These are phyloP conservation scores for Ailanthus altissimus DNA, from an alignment of 345 rosid genomes.

Conservation along the genomic window DNA sequence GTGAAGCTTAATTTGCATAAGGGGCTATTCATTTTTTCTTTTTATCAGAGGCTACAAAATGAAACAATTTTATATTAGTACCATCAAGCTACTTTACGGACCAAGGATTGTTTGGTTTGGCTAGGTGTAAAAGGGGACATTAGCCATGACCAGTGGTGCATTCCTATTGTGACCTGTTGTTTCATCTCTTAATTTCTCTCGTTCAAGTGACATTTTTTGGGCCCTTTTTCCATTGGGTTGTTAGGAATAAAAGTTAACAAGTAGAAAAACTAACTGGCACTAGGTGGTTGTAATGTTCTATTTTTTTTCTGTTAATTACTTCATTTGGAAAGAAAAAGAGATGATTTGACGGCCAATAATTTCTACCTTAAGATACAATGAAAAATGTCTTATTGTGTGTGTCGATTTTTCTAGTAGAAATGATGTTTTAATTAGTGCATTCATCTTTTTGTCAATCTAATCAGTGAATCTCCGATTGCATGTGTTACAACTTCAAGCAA, in stretches of 20 bases:
- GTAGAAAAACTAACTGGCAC: neutral
- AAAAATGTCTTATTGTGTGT: neutral
- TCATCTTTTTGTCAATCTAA: neutral
- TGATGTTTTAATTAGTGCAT: neutral
- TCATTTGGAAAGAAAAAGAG: neutral
- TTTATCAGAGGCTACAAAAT: neutral
- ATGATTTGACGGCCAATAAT: neutral
- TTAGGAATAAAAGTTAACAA: neutral
- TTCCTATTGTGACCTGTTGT: neutral
- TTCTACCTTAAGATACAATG: neutral
- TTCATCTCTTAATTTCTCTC: neutral
- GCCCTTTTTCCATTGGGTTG: neutral
- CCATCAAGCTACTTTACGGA: neutral
- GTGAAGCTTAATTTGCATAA: neutral
- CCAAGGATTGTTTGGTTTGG: neutral
- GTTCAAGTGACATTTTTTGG: neutral
- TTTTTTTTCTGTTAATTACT: neutral
- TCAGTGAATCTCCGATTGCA: neutral
- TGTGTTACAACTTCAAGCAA: neutral
- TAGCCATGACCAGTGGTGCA: neutral
- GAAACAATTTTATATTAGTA: neutral
- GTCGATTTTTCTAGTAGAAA: neutral
- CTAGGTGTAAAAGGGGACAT: neutral
- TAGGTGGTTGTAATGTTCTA: neutral
- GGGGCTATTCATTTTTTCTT: neutral